Evolutionary conservation across 2,329 filamentous ascomycete genomes (phyloP), one percentile per base, ranked within the genome.

Genomic region (Aspergillus carbonarius): DNA sequence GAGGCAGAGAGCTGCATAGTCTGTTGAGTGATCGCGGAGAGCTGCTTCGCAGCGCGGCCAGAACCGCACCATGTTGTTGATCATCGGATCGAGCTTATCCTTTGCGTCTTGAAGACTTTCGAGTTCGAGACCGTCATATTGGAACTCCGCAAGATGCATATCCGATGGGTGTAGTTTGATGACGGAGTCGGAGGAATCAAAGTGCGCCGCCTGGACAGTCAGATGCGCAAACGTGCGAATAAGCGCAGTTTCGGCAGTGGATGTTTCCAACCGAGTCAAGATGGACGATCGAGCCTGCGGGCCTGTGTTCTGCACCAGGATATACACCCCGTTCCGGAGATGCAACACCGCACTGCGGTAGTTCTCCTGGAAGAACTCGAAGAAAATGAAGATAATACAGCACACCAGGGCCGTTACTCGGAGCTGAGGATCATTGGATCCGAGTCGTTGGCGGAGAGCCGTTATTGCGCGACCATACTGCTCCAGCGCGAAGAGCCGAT

Each of bases 401-500:
- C 57, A 62, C 6, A 60, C 7, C 27, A 62, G 44, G 10, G 37
- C 42, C 5, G 57, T 47, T 13, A 58, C 35, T 8, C 40, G 23
- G 3, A 60, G 25, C 25, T 48, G 32, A 2, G 60, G 60, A 27
- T 62, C 58, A 8, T n/a, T 15, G 2, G 44, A 47, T 1, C 57
- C 35, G 9, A 44, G 27, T 0, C 60, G 60, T 9, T 39, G 47
- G 3, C 20, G 27, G 23, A 62, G 55, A 23, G 42, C 9, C 2
- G 23, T 17, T 18, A 52, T 37, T 5, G 58, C 52, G 8, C 55
- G 32, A 2, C 34, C 46, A 20, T 49, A 52, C n/a, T 62, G 60
- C 13, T 49, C 51, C 18, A 62, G 39, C 4, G 58, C 54, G 18
- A 62, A 62, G 5, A 51, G 51, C 25, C 40, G 58, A 32, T 52